Percentiles rank a stretch among this genome's conserved stretches.
Conservation (phyloP, 495 filamentous ascomycete genomes). For the Lichenothelia convexa region DNA sequence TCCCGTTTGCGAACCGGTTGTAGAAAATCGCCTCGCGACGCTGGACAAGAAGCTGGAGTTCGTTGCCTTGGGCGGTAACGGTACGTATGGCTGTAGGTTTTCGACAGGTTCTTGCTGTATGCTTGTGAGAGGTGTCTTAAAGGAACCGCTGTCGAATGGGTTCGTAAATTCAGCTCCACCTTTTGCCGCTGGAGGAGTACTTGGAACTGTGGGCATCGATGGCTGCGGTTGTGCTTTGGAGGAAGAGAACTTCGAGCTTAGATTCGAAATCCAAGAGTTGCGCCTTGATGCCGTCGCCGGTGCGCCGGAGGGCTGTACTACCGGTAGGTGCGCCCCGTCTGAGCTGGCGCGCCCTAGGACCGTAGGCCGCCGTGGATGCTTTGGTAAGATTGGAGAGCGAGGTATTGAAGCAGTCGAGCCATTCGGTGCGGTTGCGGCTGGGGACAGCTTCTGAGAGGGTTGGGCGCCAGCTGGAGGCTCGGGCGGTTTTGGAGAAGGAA, state of each 20-base stretch:
- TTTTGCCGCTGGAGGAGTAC: background rate
- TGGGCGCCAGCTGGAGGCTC: background rate
- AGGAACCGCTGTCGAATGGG: background rate
- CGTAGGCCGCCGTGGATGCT: conserved; percentile 2
- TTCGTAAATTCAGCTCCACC: too few relatives aligned
- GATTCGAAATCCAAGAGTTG: conserved; percentile 77
- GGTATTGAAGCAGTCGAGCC: too few relatives aligned
- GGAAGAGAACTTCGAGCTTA: conserved; percentile 88
- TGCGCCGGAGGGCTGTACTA: too few relatives aligned
- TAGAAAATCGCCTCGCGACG: conserved; percentile 66
- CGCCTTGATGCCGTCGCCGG: conserved; percentile 25
- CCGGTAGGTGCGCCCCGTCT: conserved; percentile 21
- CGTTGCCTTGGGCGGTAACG: conserved; percentile 42
- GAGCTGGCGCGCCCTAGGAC: conserved; percentile 15
- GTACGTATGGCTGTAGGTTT: conserved; percentile 42
- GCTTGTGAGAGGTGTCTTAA: conserved; percentile 1
- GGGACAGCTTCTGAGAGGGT: background rate
- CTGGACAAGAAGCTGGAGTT: conserved; percentile 62
- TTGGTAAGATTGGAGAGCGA: background rate
- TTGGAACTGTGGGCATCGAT: background rate
- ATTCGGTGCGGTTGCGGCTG: background rate
- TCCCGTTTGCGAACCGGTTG: conserved; percentile 19
- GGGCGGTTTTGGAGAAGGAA: conserved; percentile 6
- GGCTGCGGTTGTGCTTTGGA: conserved; percentile 24
- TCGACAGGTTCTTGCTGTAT: conserved; percentile 15